Evolutionary conservation across 139 green algal genomes (phyloP).

Genomic region (Limnomonas spitsbergensis): DNA sequence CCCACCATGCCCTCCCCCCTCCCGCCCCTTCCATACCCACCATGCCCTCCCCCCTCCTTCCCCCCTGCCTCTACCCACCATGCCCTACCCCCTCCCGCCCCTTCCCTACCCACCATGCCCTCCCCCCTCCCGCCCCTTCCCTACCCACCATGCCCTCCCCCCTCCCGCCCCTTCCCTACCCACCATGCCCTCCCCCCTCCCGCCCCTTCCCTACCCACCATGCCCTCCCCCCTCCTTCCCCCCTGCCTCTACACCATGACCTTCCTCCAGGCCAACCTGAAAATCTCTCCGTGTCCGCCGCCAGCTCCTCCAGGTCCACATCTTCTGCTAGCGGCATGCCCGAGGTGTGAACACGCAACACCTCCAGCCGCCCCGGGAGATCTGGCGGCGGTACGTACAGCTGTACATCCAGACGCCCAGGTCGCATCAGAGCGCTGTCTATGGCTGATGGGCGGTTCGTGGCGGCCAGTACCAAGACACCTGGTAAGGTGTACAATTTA

Average conservation of each 20-base stretch:
- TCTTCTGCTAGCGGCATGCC: constrained; percentile 69
- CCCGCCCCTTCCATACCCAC: too few relatives aligned
- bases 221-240: neutral
- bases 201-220: neutral
- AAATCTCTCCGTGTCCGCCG: constrained; percentile 43
- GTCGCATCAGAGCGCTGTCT: constrained; percentile 75
- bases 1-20: too few relatives aligned
- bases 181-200: neutral
- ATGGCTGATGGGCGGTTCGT: constrained; percentile 77
- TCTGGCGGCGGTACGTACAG: constrained; percentile 91
- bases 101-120: too few relatives aligned
- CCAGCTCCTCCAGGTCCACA: constrained; percentile 66
- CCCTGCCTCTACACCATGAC: neutral
- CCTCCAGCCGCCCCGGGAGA: constrained; percentile 45
- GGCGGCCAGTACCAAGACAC: constrained; percentile 76
- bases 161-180: too few relatives aligned
- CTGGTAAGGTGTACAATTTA: constrained; percentile 25
- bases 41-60: too few relatives aligned
- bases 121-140: too few relatives aligned
- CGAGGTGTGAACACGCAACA: constrained; percentile 38
- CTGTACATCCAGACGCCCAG: constrained; percentile 76
- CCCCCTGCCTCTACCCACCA: too few relatives aligned
- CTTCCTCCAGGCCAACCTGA: constrained; percentile 39
- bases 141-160: too few relatives aligned
- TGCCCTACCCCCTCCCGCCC: too few relatives aligned